Base-by-base conservation (phyloP, 1,284 basidiomycete species). In the Phlebopus sp. region DNA sequence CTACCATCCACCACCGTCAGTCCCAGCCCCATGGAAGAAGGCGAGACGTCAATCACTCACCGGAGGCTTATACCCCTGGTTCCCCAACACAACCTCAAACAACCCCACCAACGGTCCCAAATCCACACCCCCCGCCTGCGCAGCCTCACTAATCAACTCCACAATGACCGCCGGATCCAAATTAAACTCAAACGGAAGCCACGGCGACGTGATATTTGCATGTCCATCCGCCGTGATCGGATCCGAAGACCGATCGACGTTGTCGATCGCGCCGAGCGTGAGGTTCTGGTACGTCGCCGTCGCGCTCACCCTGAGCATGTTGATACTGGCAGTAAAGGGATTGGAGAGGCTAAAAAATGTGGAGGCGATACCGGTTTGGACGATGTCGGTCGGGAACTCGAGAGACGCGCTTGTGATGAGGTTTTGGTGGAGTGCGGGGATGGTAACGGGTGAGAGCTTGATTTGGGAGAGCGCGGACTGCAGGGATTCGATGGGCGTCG, bases 301-400 rank as follows among this genome's bases (percentile, higher is more conserved):
- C 1, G 85, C 79, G 9, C 68, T 69, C n/a, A 90, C 69, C 47
- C 71, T 63, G 29, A 85, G 59, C 15, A 90, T 63, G 61, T 84
- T 87, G 63, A 90, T 81, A 56, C 80, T 81, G 10, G 87, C 86
- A 0, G 85, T 88, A 69, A 90, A 90, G 2, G 87, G 86, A 58
- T 90, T 91, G 13, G 70, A 69, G 37, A 90, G 70, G 1, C 69
- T 69, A 57, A 87, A 84, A 0, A 77, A 69, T 2, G 77, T 70
- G 23, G 71, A 69, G 2, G 82, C 82, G 23, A 83, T 61, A 7
- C 79, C 81, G 0, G 79, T 85, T 50, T 74, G 67, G 7, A 75
- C 76, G 40, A 86, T 81, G 51, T 86, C 66, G 7, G 68, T 68
- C 1, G 83, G 82, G 66, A 86, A 82, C 27, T 69, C 67, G 32